Evolutionary conservation across 2,329 filamentous ascomycete genomes (phyloP), one percentile per base, ranked within the genome.

Genomic region (Xylariaceae sp.): DNA sequence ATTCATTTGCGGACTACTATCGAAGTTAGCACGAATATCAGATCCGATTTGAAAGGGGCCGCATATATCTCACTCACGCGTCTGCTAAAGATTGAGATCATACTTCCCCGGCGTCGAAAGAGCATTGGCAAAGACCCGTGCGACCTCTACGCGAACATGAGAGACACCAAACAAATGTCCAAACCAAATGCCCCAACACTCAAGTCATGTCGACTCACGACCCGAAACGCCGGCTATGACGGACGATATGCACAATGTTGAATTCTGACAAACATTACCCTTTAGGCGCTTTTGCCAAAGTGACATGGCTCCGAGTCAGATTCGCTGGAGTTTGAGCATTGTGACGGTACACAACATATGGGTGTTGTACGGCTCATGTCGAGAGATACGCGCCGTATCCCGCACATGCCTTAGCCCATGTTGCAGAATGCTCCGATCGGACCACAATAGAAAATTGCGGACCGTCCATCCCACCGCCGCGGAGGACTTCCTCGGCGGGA

Each of bases 61-160:
- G 6, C 7, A 35, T 34, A 7, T 39, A 57, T 17, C 65, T 58
- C 55, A 79, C 79, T 53, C 74, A 77, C 63, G 37, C 8, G 37
- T 10, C 82, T 74, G 1, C 75, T 80, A 1, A 86, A 68, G 17
- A 85, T 72, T 0, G 75, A 69, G 51, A 86, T 80, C 0, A 82
- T 86, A 82, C 56, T 78, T 82, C 8, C 74, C 73, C 2, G 73
- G 73, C 2, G 76, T 75, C 2, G 81, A 65, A 0, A 84, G 72
- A 2, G 71, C 74, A 59, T 84, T 80, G 18, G 84, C 3, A 30
- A 30, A 30, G 4, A 30, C 23, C 3, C 3, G 23, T 30, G 23
- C 23, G 4, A 30, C 23, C 23, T 30, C 23, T 30, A 4, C 23
- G 23, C 23, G 23, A 30, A 11, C 17, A 18, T 57, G 2, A 55